Evolutionary conservation across 495 filamentous ascomycete species (phyloP), one percentile per base, ranked within the genome.

Genomic region (Patellaria atrata): DNA sequence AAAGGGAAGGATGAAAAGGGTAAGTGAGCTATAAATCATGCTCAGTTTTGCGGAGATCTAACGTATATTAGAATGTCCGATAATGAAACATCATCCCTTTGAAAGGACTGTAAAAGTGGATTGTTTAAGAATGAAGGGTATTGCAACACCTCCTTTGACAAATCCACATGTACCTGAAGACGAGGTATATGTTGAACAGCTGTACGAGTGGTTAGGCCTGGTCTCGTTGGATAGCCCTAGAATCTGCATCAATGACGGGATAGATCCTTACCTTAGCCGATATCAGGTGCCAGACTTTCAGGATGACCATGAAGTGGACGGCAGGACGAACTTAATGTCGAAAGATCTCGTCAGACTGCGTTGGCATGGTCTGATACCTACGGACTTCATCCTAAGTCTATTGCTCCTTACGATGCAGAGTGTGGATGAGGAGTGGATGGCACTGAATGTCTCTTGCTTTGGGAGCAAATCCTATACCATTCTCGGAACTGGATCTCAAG

Each of bases 131-230:
- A 19, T 39, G 14, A 26, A 26, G 11, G 9, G 13, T 20, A 39
- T 17, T 18, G 12, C n/a, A 11, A 4, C 16, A 16, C 36, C 28
- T 6, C 12, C 18, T n/a, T 11, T 38, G 2, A 26, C 30, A 7
- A 22, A 41, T 5, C 21, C 27, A 19, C 15, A 30, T 14, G 10
- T 63, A 9, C 53, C 58, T 6, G 31, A 55, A 4, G 52, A 61
- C 13, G 42, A 60, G 9, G 44, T 60, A 21, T 69, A 67, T 44
- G 68, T 71, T 19, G 64, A 68, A 2, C 71, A 77, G 10, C 47
- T 82, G 8, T 74, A 82, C 18, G 89, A 97, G 56, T 97, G 85
- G 82, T 58, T 94, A 2, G 76, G 77, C 16, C 62, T 97, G 34
- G 59, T 80, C 8, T 64, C 70, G 9, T 66, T 87, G 2, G 53